Evolutionary conservation across 1,284 basidiomycete genomes (phyloP).

Genomic region (Puccinia polysora): DNA sequence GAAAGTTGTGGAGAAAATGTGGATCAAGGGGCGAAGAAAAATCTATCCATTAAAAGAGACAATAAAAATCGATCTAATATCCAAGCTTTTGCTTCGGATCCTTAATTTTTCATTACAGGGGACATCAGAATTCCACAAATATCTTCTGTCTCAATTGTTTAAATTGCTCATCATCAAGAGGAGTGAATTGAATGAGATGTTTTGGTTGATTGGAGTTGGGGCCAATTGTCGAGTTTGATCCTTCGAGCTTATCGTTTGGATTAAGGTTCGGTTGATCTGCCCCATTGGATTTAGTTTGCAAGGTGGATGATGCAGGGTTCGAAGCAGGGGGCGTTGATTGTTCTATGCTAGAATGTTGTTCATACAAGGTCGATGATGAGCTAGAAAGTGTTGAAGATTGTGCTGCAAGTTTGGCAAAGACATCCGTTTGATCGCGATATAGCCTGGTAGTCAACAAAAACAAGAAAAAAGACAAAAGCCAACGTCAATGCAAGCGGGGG

Average conservation of each 20-base stretch:
- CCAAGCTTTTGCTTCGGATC: not conserved
- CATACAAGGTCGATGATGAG: slow-evolving; percentile 27
- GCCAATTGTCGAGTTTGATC: not conserved
- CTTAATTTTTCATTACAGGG: not conserved
- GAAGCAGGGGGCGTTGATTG: not conserved
- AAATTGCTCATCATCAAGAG: slow-evolving; percentile 16
- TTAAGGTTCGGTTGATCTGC: not conserved
- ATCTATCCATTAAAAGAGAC: too few species aligned
- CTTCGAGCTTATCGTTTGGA: not conserved
- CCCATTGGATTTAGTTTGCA: too few species aligned
- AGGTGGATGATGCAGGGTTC: too few species aligned
- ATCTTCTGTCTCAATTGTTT: slow-evolving; percentile 29
- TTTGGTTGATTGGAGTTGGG: not conserved
- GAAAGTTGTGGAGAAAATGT: too few species aligned
- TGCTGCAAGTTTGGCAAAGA: slow-evolving; percentile 41
- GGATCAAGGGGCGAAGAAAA: too few species aligned
- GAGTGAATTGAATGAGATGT: slow-evolving; percentile 18
- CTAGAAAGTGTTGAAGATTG: slow-evolving; percentile 38
- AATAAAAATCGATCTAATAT: not conserved
- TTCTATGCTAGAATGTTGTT: slow-evolving; percentile 2
- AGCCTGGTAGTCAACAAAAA: slow-evolving; percentile 1
- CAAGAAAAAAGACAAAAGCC: not conserved
- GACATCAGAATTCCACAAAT: slow-evolving; percentile 5
- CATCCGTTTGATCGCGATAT: slow-evolving; percentile 39
- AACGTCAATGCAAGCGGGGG: not conserved